Evolutionary conservation across 768 basidiomycete species (phyloP).

Genomic region (Lepiota brunneoincarnata): DNA sequence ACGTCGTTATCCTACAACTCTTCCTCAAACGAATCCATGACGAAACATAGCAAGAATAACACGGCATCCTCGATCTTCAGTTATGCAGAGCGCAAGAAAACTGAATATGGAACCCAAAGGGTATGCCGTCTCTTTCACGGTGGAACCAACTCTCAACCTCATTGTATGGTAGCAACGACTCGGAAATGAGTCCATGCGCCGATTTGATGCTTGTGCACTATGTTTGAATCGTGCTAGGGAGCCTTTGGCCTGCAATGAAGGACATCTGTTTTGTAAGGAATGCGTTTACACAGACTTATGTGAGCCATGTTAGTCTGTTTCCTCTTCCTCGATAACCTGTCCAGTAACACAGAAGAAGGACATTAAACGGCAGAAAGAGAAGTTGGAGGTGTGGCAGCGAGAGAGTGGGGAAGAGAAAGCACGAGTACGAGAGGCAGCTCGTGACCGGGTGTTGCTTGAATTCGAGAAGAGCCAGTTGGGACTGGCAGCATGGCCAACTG

Average conservation of each 20-base stretch:
- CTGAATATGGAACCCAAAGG: conserved; percentile 81
- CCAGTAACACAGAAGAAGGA: conserved; percentile 87
- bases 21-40: conserved; percentile 41
- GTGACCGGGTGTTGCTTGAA: conserved; percentile 85
- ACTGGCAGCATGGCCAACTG: conserved; percentile 45
- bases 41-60: conserved; percentile 89
- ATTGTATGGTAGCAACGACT: conserved; percentile 56
- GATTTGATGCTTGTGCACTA: conserved; percentile 87
- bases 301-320: conserved; percentile 33
- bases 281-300: conserved; percentile 85
- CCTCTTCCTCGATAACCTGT: conserved; percentile 11
- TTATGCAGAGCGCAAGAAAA: conserved; percentile 84
- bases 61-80: conserved; percentile 89
- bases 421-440: conserved; percentile 67
- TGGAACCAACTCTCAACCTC: background rate
- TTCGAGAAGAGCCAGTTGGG: conserved; percentile 87
- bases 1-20: background rate
- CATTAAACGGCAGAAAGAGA: conserved; percentile 87
- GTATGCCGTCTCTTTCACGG: conserved; percentile 32
- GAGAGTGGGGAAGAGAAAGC: conserved; percentile 81
- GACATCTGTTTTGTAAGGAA: conserved; percentile 95
- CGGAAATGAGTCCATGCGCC: conserved; percentile 91
- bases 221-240: conserved; percentile 84
- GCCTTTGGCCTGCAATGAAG: conserved; percentile 79
- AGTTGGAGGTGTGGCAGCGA: conserved; percentile 67